Evolutionary conservation across 2,329 filamentous ascomycete genomes (phyloP).

Genomic region (Cordyceps fumosorosea): DNA sequence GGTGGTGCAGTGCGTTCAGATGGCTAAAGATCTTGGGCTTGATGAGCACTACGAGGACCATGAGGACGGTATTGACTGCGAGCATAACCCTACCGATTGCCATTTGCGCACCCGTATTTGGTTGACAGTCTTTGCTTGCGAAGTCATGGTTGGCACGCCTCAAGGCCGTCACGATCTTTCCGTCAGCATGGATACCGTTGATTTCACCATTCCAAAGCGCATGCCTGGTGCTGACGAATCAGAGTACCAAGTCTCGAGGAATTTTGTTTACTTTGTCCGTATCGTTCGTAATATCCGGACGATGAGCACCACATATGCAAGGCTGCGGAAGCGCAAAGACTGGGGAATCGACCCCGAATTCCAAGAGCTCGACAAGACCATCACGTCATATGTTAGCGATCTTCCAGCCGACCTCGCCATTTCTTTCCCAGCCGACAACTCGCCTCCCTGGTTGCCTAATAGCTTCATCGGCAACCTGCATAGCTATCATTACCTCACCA

Average conservation of each 20-base stretch:
- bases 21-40: constrained; percentile 86
- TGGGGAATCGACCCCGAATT: constrained; percentile 86
- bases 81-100: constrained; percentile 65
- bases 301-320: constrained; percentile 69
- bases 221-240: constrained; percentile 62
- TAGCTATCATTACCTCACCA: constrained; percentile 76
- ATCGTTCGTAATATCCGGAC: constrained; percentile 71
- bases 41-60: constrained; percentile 83
- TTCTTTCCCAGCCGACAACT: constrained; percentile 69
- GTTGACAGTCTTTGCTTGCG: constrained; percentile 80
- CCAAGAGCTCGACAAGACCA: constrained; percentile 68
- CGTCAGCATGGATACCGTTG: constrained; percentile 68
- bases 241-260: constrained; percentile 72
- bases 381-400: constrained; percentile 68
- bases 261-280: constrained; percentile 75
- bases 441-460: constrained; percentile 75
- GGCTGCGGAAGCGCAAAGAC: constrained; percentile 68
- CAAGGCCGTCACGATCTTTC: constrained; percentile 81
- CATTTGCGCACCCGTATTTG: constrained; percentile 79
- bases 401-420: constrained; percentile 74
- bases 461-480: constrained; percentile 87
- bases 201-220: constrained; percentile 61
- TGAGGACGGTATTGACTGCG: constrained; percentile 63
- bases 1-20: constrained; percentile 82
- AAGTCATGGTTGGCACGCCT: constrained; percentile 88